phyloP scores from a whole-genome alignment of 2,329 filamentous ascomycete species.

The Waltergamsia citrina region DNA sequence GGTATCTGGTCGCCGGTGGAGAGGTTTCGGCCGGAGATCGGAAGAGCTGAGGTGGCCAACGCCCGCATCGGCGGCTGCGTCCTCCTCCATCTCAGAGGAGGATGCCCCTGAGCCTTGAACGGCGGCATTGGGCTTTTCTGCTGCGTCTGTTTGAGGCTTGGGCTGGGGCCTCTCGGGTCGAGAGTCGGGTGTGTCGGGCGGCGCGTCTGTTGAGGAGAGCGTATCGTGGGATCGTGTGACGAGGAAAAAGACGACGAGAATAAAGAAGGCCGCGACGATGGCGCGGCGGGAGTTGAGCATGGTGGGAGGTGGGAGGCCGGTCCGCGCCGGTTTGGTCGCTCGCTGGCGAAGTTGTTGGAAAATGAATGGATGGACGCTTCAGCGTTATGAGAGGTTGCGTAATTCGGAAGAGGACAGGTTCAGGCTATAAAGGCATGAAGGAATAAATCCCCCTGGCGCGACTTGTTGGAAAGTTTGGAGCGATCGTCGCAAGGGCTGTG shows the following conservation, averaged over 20 bases:
- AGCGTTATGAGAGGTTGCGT: too few relatives aligned
- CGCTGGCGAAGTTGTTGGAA: too few relatives aligned
- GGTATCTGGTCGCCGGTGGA: background rate
- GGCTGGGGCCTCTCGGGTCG: background rate
- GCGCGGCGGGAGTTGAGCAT: slow-evolving; percentile 79
- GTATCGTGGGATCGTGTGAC: slow-evolving; percentile 53
- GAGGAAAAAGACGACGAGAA: slow-evolving; percentile 62
- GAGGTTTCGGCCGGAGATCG: too few relatives aligned
- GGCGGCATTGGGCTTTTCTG: too few relatives aligned
- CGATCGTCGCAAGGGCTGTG: too few relatives aligned
- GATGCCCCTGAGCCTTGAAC: slow-evolving; percentile 1
- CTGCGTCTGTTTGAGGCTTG: too few relatives aligned
- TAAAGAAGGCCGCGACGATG: slow-evolving; percentile 58
- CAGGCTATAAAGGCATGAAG: too few relatives aligned
- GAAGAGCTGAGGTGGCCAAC: too few relatives aligned
- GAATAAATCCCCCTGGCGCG: too few relatives aligned
- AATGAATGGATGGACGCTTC: too few relatives aligned
- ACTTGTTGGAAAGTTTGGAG: too few relatives aligned
- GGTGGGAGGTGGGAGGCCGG: slow-evolving; percentile 1
- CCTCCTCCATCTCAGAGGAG: background rate
- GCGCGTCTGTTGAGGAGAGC: background rate
- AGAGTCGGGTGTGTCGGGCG: background rate
- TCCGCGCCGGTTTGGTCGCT: background rate
- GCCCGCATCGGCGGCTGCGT: background rate
- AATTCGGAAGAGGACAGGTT: too few relatives aligned